Percentiles rank a stretch among this genome's conserved stretches.
Evolutionary conservation across 2,329 filamentous ascomycete species (phyloP).

Genomic region (Chlorencoelia australis): DNA sequence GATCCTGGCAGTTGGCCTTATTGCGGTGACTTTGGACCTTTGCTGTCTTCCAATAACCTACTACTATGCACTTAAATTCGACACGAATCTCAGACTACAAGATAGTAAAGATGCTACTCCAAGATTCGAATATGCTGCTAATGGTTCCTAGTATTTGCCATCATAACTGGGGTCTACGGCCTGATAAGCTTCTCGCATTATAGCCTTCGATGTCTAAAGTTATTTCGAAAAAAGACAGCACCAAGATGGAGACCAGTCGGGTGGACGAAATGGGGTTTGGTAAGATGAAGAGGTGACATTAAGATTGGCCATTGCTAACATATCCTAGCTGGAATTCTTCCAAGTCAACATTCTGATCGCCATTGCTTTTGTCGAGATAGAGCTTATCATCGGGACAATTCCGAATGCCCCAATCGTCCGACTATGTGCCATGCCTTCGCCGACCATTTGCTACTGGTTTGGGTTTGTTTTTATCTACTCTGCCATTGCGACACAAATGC

Average conservation of each 20-base stretch:
- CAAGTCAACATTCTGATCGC: constrained; percentile 19
- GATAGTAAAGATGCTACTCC: constrained; percentile 10
- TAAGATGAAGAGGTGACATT: constrained; percentile 6
- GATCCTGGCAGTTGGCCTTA: constrained; percentile 12
- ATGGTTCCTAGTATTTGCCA: constrained; percentile 16
- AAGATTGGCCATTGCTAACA: background rate
- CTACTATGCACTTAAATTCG: constrained; percentile 22
- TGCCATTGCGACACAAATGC: constrained; percentile 15
- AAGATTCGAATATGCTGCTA: background rate
- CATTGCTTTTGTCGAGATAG: constrained; percentile 19
- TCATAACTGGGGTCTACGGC: constrained; percentile 21
- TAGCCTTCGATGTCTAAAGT: constrained; percentile 16
- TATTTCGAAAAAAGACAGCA: constrained; percentile 15
- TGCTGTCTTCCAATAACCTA: constrained; percentile 19
- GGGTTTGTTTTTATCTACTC: constrained; percentile 17
- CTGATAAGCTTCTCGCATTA: constrained; percentile 22
- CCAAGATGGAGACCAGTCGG: constrained; percentile 19
- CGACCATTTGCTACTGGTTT: constrained; percentile 20
- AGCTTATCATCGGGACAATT: constrained; percentile 18
- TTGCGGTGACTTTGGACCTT: constrained; percentile 16
- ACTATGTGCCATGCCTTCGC: constrained; percentile 21
- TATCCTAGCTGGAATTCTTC: constrained; percentile 16
- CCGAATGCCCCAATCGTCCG: constrained; percentile 17
- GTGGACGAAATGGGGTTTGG: constrained; percentile 23
- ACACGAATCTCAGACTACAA: constrained; percentile 17